phyloP scores from a whole-genome alignment of 441 rosid genomes.

The Brassica balearica region DNA sequence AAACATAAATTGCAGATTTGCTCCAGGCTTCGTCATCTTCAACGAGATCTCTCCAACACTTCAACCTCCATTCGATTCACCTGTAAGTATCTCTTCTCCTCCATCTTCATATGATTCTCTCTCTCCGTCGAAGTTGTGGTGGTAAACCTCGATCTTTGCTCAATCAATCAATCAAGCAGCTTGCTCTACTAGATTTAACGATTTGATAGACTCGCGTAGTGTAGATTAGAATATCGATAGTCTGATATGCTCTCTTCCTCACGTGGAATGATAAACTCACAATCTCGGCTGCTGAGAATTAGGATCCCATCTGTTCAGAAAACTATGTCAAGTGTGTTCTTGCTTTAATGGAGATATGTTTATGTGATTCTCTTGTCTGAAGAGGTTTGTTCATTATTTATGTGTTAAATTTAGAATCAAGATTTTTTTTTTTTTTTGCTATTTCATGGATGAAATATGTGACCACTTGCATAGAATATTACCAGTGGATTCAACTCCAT shows the following conservation, averaged over 20 bases:
- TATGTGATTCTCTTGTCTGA: conserved; percentile 1
- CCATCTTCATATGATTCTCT: background rate
- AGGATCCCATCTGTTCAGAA: background rate
- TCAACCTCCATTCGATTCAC: conserved; percentile 14
- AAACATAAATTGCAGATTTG: background rate
- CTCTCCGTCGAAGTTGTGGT: background rate
- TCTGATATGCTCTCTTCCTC: too few species aligned
- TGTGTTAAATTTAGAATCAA: too few species aligned
- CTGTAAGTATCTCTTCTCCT: conserved; percentile 23
- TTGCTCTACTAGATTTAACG: background rate
- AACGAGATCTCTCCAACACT: background rate
- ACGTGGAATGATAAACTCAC: background rate
- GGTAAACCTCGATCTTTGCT: background rate
- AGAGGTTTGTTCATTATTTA: background rate
- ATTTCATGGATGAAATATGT: too few species aligned
- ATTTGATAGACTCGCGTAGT: background rate
- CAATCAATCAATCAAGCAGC: background rate
- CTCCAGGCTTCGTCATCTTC: background rate
- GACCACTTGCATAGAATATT: too few species aligned
- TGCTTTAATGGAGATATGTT: conserved; percentile 14
- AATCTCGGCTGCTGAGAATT: conserved; percentile 8
- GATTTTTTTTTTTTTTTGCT: too few species aligned
- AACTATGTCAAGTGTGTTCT: background rate
- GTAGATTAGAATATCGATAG: background rate
- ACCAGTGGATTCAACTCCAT: too few species aligned